phyloP scores from a whole-genome alignment of 2,329 filamentous ascomycete genomes.

The Aspergillus sp. region DNA sequence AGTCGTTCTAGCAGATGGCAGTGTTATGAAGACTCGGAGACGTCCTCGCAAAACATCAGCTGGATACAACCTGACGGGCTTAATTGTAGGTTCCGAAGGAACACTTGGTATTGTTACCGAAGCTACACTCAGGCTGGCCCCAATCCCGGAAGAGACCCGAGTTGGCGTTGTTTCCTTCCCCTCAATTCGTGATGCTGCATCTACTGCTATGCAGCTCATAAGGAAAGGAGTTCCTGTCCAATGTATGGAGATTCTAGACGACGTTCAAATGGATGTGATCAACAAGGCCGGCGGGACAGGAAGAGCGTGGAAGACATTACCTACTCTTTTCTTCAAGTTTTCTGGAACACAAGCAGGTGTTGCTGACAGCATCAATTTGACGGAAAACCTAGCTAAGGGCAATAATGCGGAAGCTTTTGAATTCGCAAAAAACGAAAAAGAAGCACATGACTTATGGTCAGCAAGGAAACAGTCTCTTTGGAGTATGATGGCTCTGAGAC shows the following conservation, averaged over 20 bases:
- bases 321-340: conserved; percentile 55
- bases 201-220: conserved; percentile 64
- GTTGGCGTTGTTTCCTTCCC: conserved; percentile 65
- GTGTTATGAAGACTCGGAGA: conserved; percentile 65
- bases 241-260: conserved; percentile 64
- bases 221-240: conserved; percentile 65
- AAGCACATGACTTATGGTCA: conserved; percentile 59
- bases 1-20: conserved; percentile 68
- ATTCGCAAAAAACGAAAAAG: conserved; percentile 54
- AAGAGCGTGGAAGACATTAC: conserved; percentile 43
- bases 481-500: conserved; percentile 59
- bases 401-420: conserved; percentile 59
- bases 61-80: conserved; percentile 68
- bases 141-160: conserved; percentile 62
- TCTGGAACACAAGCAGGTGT: conserved; percentile 77
- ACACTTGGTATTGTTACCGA: conserved; percentile 71
- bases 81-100: conserved; percentile 71
- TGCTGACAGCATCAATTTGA: conserved; percentile 70
- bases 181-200: conserved; percentile 61
- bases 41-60: conserved; percentile 69
- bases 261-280: conserved; percentile 64
- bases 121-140: conserved; percentile 65
- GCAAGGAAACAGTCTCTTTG: conserved; percentile 61
- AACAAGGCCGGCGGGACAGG: conserved; percentile 64
- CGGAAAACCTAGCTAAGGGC: conserved; percentile 64